Evolutionary conservation across 108 stramenopile genomes (phyloP).

Genomic region (Bacterosira constricta): DNA sequence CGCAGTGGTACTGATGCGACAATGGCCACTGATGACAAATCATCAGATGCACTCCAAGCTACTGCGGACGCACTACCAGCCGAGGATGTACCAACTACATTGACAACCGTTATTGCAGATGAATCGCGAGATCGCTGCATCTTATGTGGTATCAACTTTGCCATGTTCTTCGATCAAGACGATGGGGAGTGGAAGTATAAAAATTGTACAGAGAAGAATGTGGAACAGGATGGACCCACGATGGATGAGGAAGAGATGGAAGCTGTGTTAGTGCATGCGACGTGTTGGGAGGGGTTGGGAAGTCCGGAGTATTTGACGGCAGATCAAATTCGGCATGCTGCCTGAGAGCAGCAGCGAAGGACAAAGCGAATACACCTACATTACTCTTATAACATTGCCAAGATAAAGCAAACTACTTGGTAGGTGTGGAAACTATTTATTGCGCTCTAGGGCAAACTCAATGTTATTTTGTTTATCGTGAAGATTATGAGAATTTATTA

Average conservation of each 20-base stretch:
- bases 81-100: conserved; percentile 26
- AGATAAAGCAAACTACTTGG: too few relatives aligned
- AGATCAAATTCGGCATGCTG: conserved; percentile 71
- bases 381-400: too few relatives aligned
- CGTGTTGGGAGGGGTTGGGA: conserved; percentile 80
- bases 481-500: too few relatives aligned
- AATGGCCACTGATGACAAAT: conserved; percentile 2
- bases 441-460: too few relatives aligned
- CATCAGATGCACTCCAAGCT: background rate
- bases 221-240: conserved; percentile 62
- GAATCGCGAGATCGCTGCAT: conserved; percentile 79
- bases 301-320: conserved; percentile 65
- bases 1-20: background rate
- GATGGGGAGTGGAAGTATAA: conserved; percentile 87
- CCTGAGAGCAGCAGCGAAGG: too few relatives aligned
- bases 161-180: conserved; percentile 90
- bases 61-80: conserved; percentile 1
- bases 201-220: conserved; percentile 81
- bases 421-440: too few relatives aligned
- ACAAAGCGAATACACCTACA: too few relatives aligned
- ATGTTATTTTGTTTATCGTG: too few relatives aligned
- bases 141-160: conserved; percentile 86
- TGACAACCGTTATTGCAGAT: conserved; percentile 68
- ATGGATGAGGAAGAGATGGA: conserved; percentile 58
- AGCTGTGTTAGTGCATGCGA: conserved; percentile 71